phyloP scores from a whole-genome alignment of 129 eudicot species.

The Flaveria trinervia region DNA sequence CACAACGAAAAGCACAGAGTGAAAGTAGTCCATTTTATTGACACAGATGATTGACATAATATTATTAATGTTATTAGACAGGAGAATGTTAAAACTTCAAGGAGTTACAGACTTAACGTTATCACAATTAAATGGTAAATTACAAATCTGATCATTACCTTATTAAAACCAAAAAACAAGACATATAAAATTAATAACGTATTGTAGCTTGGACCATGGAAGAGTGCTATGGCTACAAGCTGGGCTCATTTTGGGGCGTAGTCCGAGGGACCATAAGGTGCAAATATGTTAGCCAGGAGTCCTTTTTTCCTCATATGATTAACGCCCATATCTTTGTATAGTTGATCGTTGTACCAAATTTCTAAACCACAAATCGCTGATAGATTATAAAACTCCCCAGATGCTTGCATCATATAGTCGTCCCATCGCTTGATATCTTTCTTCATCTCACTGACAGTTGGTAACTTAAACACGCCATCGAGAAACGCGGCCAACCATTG shows the following conservation, averaged over 20 bases:
- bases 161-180: too few species aligned
- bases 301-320: conserved; percentile 57
- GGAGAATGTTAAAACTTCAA: too few species aligned
- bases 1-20: too few species aligned
- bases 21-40: too few species aligned
- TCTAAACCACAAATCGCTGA: conserved; percentile 49
- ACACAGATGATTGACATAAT: too few species aligned
- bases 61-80: too few species aligned
- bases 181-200: too few species aligned
- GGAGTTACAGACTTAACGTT: too few species aligned
- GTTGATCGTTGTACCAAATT: conserved; percentile 70
- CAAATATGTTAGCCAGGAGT: conserved; percentile 46
- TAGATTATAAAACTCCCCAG: conserved; percentile 45
- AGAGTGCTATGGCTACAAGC: too few species aligned
- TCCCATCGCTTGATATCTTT: conserved; percentile 61
- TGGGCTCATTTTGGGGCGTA: conserved; percentile 28
- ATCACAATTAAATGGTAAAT: too few species aligned
- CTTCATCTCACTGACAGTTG: conserved; percentile 67
- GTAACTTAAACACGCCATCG: conserved; percentile 54
- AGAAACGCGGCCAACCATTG: conserved; percentile 60
- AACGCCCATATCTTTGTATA: conserved; percentile 63
- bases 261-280: conserved; percentile 58
- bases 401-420: conserved; percentile 42
- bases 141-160: too few species aligned
- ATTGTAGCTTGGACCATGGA: too few species aligned